Percentiles rank a stretch among this genome's conserved stretches.
Conservation (phyloP, 1,284 basidiomycete genomes). For the Cutaneotrichosporon dermatis region DNA sequence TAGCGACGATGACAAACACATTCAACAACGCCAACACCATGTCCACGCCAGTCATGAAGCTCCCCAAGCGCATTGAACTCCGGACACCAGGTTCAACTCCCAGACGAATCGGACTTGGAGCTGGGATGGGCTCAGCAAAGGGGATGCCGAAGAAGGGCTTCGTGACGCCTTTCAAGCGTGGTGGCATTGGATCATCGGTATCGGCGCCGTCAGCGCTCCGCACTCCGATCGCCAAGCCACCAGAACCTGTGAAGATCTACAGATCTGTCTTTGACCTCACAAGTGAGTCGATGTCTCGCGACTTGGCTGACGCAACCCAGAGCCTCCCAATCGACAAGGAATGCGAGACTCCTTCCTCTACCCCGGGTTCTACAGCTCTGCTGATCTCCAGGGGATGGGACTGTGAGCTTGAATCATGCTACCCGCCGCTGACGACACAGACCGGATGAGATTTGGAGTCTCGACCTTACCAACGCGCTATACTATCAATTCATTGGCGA, state of each 20-base stretch:
- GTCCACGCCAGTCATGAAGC: slow-evolving; percentile 2
- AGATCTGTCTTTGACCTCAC: slow-evolving; percentile 40
- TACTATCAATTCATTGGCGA: slow-evolving; percentile 61
- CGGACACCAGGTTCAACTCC: slow-evolving; percentile 27
- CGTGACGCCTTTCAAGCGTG: slow-evolving; percentile 42
- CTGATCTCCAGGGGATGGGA: slow-evolving; percentile 58
- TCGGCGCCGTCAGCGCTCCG: slow-evolving; percentile 6
- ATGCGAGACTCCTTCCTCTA: slow-evolving; percentile 45
- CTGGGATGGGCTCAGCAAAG: slow-evolving; percentile 24
- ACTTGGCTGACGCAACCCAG: slow-evolving; percentile 11
- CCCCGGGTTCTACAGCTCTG: slow-evolving; percentile 57
- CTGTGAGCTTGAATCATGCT: slow-evolving; percentile 55
- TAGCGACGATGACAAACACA: slow-evolving; percentile 31
- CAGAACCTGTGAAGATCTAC: slow-evolving; percentile 8
- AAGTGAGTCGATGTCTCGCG: slow-evolving; percentile 23
- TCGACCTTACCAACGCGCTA: slow-evolving; percentile 58
- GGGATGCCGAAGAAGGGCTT: slow-evolving; percentile 27
- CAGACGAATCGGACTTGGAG: slow-evolving; percentile 41
- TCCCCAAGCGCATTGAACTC: slow-evolving; percentile 25
- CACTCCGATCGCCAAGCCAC: not conserved
- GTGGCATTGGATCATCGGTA: not conserved
- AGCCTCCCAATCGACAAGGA: slow-evolving; percentile 21
- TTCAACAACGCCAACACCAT: not conserved
- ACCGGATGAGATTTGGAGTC: slow-evolving; percentile 56
- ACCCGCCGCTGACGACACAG: slow-evolving; percentile 26